A percentile compares a stretch with the other conserved stretches of the same genome.
Evolutionary conservation across 257 asterid genomes (phyloP).

Genomic region (Euphrasia confusa): DNA sequence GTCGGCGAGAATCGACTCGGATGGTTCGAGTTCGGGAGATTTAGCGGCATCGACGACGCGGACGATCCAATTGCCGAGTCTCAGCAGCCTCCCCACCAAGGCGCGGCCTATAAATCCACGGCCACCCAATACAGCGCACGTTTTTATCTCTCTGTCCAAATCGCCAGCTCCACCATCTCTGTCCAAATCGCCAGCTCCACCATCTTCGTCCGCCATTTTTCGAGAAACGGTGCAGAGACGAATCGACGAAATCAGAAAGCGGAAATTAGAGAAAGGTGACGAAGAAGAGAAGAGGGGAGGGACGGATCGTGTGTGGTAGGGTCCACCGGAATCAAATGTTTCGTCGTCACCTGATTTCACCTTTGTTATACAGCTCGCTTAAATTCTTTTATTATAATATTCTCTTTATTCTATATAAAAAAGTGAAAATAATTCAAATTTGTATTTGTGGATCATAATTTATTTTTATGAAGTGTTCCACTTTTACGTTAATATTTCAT

Average conservation of each 20-base stretch:
- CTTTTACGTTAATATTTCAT: too few species aligned
- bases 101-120: slow-evolving; percentile 75
- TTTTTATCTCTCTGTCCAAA: slow-evolving; percentile 30
- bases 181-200: slow-evolving; percentile 25
- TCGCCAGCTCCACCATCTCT: slow-evolving; percentile 18
- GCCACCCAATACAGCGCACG: slow-evolving; percentile 81
- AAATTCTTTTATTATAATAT: too few species aligned
- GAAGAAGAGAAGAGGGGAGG: neutral
- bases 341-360: too few species aligned
- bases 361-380: too few species aligned
- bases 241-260: slow-evolving; percentile 24
- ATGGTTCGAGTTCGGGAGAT: slow-evolving; percentile 42
- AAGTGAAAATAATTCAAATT: too few species aligned
- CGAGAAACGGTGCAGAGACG: slow-evolving; percentile 26
- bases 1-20: slow-evolving; percentile 50
- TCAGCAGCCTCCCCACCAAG: slow-evolving; percentile 68
- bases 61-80: slow-evolving; percentile 70
- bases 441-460: too few species aligned
- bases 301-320: too few species aligned
- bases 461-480: too few species aligned
- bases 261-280: slow-evolving; percentile 5
- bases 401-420: too few species aligned
- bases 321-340: too few species aligned
- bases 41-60: slow-evolving; percentile 60
- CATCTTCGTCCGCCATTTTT: slow-evolving; percentile 42